Evolutionary conservation across 306 rosid species (phyloP).

Genomic region (Boehmeria nivea): DNA sequence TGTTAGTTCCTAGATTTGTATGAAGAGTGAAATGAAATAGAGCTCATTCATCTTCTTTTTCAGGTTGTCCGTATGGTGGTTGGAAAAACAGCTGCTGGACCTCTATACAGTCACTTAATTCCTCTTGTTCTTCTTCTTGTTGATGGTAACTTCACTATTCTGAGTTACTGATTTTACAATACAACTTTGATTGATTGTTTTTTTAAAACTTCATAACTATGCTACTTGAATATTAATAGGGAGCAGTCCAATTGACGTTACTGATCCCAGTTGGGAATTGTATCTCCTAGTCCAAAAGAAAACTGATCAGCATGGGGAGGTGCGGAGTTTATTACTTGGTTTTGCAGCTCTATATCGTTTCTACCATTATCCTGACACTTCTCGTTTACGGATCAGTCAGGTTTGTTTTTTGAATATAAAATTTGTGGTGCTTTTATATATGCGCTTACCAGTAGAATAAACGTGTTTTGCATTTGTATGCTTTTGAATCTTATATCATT

Average conservation of each 20-base stretch:
- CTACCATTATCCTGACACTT: slow-evolving; percentile 68
- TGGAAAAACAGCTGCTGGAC: slow-evolving; percentile 72
- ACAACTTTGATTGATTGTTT: not conserved
- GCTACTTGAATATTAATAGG: slow-evolving; percentile 30
- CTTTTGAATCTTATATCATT: slow-evolving; percentile 10
- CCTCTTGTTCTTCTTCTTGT: slow-evolving; percentile 89
- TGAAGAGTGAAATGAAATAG: not conserved
- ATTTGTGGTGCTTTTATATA: not conserved
- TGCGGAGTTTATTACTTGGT: slow-evolving; percentile 52
- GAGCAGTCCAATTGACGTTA: slow-evolving; percentile 83
- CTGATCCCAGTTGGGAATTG: slow-evolving; percentile 86
- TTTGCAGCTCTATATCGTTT: slow-evolving; percentile 85
- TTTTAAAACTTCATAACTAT: slow-evolving; percentile 15
- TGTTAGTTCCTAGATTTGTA: not conserved
- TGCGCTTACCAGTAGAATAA: not conserved
- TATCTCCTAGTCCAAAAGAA: slow-evolving; percentile 59
- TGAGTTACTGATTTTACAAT: not conserved
- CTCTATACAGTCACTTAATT: slow-evolving; percentile 67
- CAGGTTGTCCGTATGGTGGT: slow-evolving; percentile 77
- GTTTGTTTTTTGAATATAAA: slow-evolving; percentile 30
- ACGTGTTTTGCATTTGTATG: too few species aligned
- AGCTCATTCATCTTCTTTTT: slow-evolving; percentile 2
- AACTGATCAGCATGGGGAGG: slow-evolving; percentile 45
- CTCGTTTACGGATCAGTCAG: slow-evolving; percentile 87
- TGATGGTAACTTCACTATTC: slow-evolving; percentile 53